Percentiles rank a stretch among this genome's conserved stretches.
These are phyloP conservation scores for Thelephora aurantiotincta DNA, from an alignment of 768 basidiomycete species.

Conservation along the genomic window DNA sequence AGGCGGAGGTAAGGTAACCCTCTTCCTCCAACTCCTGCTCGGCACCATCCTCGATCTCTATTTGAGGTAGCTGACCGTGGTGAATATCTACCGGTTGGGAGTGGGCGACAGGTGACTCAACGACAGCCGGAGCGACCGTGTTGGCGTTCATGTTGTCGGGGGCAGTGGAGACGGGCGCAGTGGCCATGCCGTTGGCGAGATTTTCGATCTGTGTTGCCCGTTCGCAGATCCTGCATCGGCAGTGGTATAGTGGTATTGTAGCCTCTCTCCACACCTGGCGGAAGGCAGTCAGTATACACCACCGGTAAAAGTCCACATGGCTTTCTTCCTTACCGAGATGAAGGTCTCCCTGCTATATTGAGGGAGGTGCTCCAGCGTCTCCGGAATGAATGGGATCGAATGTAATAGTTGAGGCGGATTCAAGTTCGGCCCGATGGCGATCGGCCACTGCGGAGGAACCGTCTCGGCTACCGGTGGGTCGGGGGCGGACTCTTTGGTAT, in stretches of 20 bases:
- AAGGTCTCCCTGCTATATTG: constrained; percentile 45
- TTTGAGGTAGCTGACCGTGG: not conserved
- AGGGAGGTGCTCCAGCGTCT: constrained; percentile 38
- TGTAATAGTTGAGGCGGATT: constrained; percentile 45
- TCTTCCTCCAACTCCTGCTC: constrained; percentile 19
- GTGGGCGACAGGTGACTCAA: not conserved
- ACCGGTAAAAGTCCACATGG: not conserved
- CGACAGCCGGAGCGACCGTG: not conserved
- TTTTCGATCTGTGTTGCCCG: constrained; percentile 44
- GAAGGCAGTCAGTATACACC: not conserved
- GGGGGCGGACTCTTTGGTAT: constrained; percentile 20
- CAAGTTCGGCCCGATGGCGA: constrained; percentile 44
- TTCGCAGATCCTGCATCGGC: constrained; percentile 61
- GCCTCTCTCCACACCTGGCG: constrained; percentile 61
- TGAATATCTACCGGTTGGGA: constrained; percentile 3
- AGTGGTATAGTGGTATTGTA: constrained; percentile 56
- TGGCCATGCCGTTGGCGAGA: constrained; percentile 22
- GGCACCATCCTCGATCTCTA: constrained; percentile 11
- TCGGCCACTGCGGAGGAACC: constrained; percentile 16
- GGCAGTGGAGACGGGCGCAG: constrained; percentile 8
- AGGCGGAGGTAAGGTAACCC: constrained; percentile 9
- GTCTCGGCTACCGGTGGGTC: constrained; percentile 12
- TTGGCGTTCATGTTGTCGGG: constrained; percentile 3
- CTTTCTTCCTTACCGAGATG: constrained; percentile 28
- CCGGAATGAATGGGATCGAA: constrained; percentile 57